Percentiles rank a stretch among this genome's conserved stretches.
phyloP scores from a whole-genome alignment of 106 monocot species.

The Posidonia australis region DNA sequence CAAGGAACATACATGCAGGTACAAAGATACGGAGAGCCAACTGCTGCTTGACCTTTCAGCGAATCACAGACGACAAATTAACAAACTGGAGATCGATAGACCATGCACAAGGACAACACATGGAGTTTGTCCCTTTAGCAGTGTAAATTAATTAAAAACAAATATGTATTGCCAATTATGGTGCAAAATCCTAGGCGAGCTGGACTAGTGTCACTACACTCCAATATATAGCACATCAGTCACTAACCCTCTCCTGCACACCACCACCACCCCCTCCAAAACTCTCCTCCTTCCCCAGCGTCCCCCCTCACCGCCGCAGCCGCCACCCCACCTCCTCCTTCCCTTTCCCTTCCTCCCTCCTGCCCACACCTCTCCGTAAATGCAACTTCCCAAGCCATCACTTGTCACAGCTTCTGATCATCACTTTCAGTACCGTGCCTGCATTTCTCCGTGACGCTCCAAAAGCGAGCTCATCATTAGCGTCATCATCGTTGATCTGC shows the following conservation, averaged over 20 bases:
- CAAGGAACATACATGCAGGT: too few species aligned
- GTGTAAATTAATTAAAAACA: not conserved
- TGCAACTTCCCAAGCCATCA: not conserved
- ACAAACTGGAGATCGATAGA: too few species aligned
- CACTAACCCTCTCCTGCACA: too few species aligned
- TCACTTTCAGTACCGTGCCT: not conserved
- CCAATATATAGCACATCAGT: not conserved
- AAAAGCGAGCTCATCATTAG: not conserved
- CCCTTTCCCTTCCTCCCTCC: too few species aligned
- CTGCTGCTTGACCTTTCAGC: too few species aligned
- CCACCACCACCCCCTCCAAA: too few species aligned
- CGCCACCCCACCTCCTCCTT: too few species aligned
- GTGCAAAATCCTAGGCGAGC: not conserved
- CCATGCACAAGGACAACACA: not conserved
- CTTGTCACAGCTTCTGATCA: not conserved
- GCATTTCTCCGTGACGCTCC: not conserved
- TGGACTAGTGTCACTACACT: not conserved
- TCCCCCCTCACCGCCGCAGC: not conserved
- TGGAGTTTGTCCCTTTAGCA: not conserved
- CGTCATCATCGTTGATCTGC: not conserved
- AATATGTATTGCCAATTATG: not conserved
- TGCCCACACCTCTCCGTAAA: too few species aligned
- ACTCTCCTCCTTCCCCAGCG: not conserved
- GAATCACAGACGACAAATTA: too few species aligned
- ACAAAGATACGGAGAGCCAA: too few species aligned